A percentile compares a stretch with the other conserved stretches of the same genome.
Conservation (phyloP, 306 rosid species). For the Pyrus betulifolia region DNA sequence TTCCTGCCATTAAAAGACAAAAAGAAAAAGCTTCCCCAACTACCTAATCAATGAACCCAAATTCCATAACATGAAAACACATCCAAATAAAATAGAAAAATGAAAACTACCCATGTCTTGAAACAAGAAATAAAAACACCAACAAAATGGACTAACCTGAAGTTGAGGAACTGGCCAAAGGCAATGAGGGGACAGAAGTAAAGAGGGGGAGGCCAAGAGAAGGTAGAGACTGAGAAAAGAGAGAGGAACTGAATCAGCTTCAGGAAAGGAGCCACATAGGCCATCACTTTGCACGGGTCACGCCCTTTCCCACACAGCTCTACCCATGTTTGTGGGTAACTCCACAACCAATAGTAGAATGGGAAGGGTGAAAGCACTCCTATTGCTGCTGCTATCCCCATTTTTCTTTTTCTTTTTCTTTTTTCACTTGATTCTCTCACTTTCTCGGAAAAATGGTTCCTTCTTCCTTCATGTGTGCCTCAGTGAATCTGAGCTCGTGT, state of each 20-base stretch:
- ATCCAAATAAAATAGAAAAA: neutral
- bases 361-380: slow-evolving; percentile 66
- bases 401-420: neutral
- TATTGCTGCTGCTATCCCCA: slow-evolving; percentile 46
- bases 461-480: too few species aligned
- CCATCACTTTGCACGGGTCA: slow-evolving; percentile 76
- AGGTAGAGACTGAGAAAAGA: slow-evolving; percentile 50
- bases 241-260: slow-evolving; percentile 72
- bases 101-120: neutral
- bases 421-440: slow-evolving; percentile 7
- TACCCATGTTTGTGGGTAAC: slow-evolving; percentile 67
- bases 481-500: neutral
- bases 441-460: slow-evolving; percentile 6
- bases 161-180: slow-evolving; percentile 83
- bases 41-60: neutral
- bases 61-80: neutral
- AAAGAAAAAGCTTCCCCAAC: neutral
- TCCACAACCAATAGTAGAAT: slow-evolving; percentile 65
- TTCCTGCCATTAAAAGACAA: neutral
- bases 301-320: slow-evolving; percentile 59
- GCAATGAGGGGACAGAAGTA: slow-evolving; percentile 77
- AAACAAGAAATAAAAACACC: neutral
- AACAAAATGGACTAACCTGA: slow-evolving; percentile 33
- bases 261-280: slow-evolving; percentile 43
- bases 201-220: slow-evolving; percentile 73